A percentile compares a stretch with the other conserved stretches of the same genome.
Evolutionary conservation across 1,284 basidiomycete species (phyloP).

Genomic region (Afroboletus lepidellus): DNA sequence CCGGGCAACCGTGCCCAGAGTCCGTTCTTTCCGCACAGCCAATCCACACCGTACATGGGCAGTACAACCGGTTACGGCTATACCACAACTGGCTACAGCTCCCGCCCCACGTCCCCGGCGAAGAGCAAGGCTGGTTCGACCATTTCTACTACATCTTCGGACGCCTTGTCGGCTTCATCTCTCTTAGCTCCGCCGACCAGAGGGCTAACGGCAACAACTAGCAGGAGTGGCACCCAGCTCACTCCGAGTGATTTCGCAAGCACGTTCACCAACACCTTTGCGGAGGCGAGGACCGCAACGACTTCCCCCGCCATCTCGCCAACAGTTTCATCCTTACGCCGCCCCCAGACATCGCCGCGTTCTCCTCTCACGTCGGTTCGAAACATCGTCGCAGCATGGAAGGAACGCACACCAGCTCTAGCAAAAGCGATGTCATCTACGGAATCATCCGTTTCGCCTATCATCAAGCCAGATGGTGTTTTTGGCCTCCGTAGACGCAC

Average conservation of each 20-base stretch:
- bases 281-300: slow-evolving; percentile 27
- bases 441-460: slow-evolving; percentile 24
- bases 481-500: slow-evolving; percentile 64
- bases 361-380: slow-evolving; percentile 71
- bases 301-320: slow-evolving; percentile 23
- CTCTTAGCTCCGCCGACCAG: slow-evolving; percentile 41
- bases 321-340: slow-evolving; percentile 41
- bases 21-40: slow-evolving; percentile 46
- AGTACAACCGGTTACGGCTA: slow-evolving; percentile 32
- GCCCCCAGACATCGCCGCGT: slow-evolving; percentile 55
- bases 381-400: slow-evolving; percentile 80
- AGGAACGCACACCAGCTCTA: slow-evolving; percentile 55
- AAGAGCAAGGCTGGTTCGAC: slow-evolving; percentile 42
- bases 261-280: slow-evolving; percentile 36
- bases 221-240: slow-evolving; percentile 27
- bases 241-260: slow-evolving; percentile 35
- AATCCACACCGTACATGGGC: slow-evolving; percentile 41
- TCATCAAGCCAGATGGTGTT: slow-evolving; percentile 42
- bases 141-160: slow-evolving; percentile 27
- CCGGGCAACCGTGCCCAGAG: slow-evolving; percentile 54
- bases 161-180: slow-evolving; percentile 36
- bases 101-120: slow-evolving; percentile 46
- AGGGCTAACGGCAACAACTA: slow-evolving; percentile 20
- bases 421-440: slow-evolving; percentile 28
- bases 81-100: slow-evolving; percentile 32